Evolutionary conservation across 2,329 filamentous ascomycete genomes (phyloP).

Genomic region (Fusarium heterosporum): DNA sequence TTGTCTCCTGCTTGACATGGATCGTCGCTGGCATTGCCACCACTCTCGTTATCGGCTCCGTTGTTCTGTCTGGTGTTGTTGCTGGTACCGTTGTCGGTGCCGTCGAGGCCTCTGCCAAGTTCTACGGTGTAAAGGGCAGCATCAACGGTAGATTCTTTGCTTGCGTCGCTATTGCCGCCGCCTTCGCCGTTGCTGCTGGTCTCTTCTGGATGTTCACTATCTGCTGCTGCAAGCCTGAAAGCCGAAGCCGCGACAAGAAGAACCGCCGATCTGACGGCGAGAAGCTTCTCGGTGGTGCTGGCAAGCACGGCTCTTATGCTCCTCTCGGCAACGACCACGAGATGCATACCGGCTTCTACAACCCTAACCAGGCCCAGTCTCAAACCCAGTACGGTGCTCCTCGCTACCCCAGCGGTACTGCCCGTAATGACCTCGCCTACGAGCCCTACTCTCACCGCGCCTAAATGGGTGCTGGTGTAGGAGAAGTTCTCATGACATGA

Average conservation of each 20-base stretch:
- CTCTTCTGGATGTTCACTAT: slow-evolving; percentile 93
- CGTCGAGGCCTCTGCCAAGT: slow-evolving; percentile 66
- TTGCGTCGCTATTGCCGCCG: slow-evolving; percentile 82
- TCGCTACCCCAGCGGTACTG: slow-evolving; percentile 56
- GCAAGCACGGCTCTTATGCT: slow-evolving; percentile 53
- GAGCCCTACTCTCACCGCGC: slow-evolving; percentile 72
- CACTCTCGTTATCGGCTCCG: slow-evolving; percentile 68
- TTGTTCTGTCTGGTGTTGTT: slow-evolving; percentile 79
- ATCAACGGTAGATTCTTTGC: slow-evolving; percentile 78
- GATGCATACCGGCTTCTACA: slow-evolving; percentile 55
- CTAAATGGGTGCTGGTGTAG: slow-evolving; percentile 50
- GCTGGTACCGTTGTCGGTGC: slow-evolving; percentile 74
- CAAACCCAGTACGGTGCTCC: slow-evolving; percentile 52
- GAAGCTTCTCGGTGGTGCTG: slow-evolving; percentile 60
- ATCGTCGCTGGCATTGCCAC: slow-evolving; percentile 75
- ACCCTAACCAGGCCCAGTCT: slow-evolving; percentile 49
- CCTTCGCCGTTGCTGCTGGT: slow-evolving; percentile 78
- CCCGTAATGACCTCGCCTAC: slow-evolving; percentile 67
- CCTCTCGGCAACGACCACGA: slow-evolving; percentile 52
- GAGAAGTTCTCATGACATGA: slow-evolving; percentile 31
- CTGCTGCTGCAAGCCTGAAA: slow-evolving; percentile 76
- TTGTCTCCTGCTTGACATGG: slow-evolving; percentile 84
- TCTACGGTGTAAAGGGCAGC: slow-evolving; percentile 75
- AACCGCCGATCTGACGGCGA: slow-evolving; percentile 57
- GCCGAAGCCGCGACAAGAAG: slow-evolving; percentile 51